phyloP scores from a whole-genome alignment of 2,329 filamentous ascomycete genomes.

The Colletotrichum sp. region DNA sequence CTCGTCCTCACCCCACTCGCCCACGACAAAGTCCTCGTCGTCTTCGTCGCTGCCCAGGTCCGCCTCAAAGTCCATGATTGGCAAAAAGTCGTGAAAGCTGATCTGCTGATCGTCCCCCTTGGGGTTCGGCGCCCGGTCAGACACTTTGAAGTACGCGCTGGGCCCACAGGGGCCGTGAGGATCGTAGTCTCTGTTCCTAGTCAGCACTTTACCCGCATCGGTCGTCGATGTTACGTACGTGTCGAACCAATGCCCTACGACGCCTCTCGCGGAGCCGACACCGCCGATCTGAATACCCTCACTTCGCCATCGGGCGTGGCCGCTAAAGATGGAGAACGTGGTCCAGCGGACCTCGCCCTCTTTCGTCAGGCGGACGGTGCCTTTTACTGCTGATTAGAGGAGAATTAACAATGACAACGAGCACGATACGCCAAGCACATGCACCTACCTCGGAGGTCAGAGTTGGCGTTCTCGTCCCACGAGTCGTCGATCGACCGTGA shows the following conservation, averaged over 20 bases:
- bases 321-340: slow-evolving; percentile 66
- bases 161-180: slow-evolving; percentile 74
- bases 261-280: slow-evolving; percentile 65
- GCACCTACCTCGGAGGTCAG: slow-evolving; percentile 64
- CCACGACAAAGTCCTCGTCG: slow-evolving; percentile 25
- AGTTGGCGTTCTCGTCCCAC: slow-evolving; percentile 74
- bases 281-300: slow-evolving; percentile 80
- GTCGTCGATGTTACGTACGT: slow-evolving; percentile 48
- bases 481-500: slow-evolving; percentile 66
- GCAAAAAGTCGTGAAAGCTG: slow-evolving; percentile 22
- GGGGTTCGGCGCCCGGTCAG: slow-evolving; percentile 35
- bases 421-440: not conserved
- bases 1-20: slow-evolving; percentile 29
- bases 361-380: slow-evolving; percentile 67
- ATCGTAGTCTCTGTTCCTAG: slow-evolving; percentile 62
- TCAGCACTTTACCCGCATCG: not conserved
- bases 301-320: slow-evolving; percentile 76
- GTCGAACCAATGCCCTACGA: slow-evolving; percentile 81
- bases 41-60: slow-evolving; percentile 25
- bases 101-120: slow-evolving; percentile 21
- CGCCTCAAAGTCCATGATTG: slow-evolving; percentile 25
- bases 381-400: slow-evolving; percentile 38
- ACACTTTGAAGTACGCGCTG: slow-evolving; percentile 76
- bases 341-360: slow-evolving; percentile 80
- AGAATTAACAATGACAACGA: not conserved